A percentile compares a stretch with the other conserved stretches of the same genome.
These are phyloP conservation scores for Bocquillonia castaneifolia DNA, from an alignment of 441 rosid species.

Conservation along the genomic window DNA sequence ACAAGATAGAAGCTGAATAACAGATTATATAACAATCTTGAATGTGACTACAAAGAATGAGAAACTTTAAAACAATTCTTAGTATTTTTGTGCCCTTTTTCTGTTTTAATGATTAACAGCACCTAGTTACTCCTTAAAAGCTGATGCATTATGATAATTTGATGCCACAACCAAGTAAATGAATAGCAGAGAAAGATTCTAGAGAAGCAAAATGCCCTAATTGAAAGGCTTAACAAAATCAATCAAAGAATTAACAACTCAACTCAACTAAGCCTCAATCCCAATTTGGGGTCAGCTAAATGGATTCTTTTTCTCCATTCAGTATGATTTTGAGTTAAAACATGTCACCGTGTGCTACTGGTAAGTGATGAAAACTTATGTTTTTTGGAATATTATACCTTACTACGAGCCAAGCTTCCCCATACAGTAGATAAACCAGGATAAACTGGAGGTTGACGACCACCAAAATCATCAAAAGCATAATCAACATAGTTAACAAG, in stretches of 20 bases:
- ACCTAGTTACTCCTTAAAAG: background rate
- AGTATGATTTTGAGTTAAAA: too few relatives aligned
- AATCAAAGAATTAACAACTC: background rate
- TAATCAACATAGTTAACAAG: conserved; percentile 91
- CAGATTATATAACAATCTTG: background rate
- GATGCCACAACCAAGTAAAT: background rate
- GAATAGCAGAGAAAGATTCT: background rate
- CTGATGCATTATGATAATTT: background rate
- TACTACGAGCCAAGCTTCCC: conserved; percentile 99
- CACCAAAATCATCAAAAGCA: conserved; percentile 99
- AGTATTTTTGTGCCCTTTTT: background rate
- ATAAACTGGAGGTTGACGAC: conserved; percentile 97
- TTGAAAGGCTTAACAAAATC: background rate
- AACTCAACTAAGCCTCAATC: too few relatives aligned
- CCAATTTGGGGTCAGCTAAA: too few relatives aligned
- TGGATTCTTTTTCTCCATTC: too few relatives aligned
- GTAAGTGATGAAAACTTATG: conserved; percentile 2
- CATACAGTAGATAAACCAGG: conserved; percentile 98
- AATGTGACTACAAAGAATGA: background rate
- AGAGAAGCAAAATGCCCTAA: background rate
- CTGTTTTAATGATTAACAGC: background rate
- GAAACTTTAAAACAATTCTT: background rate
- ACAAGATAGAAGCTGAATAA: background rate
- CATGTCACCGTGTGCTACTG: background rate
- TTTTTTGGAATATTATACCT: conserved; percentile 44